Base-by-base conservation (phyloP, 306 rosid genomes). In the Medicago arabica region DNA sequence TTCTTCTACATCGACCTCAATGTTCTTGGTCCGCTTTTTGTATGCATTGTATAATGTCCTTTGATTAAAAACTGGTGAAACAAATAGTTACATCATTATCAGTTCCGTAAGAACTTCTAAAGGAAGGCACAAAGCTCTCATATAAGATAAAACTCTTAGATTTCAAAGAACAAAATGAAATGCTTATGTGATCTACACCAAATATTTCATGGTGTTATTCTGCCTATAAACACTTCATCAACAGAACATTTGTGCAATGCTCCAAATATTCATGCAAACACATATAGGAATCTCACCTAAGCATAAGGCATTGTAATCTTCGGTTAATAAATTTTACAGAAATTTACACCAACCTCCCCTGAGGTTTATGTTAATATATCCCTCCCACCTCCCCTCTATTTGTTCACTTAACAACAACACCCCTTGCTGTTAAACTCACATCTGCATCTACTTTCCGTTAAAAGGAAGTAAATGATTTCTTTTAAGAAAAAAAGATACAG, bases 61-160 rank as follows among this genome's bases (percentile, higher is more conserved):
- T 89, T 95, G 99, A 81, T 95, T 95, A 69, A 95, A 95, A 74
- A 95, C 99, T 95, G 97, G 67, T 53, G 17, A 75, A 74, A 54
- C 9, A 69, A 34, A 64, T 11, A 61, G 67, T 23, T 15, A 59
- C 18, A 38, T 68, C 44, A 86, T 79, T 49, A 75, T 66, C 64
- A 39, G 49, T 68, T 53, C 38, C 14, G 3, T 38, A 16, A 8
- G 23, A 44, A 46, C 50, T 21, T 68, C 21, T 17, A 63, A 16
- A 17, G 51, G 25, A 44, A 55, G 23, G 51, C 34, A 67, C 25
- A 54, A 50, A 49, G 61, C 50, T 12, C 16, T 59, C 16, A 59
- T 10, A 9, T 13, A 63, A 10, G 51, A 67, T 41, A 28, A 40
- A 21, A 64, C 19, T 9, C 6, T 16, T 36, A 25, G 59, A 61